Evolutionary conservation across 1,284 basidiomycete genomes (phyloP).

Genomic region (Neolentinus lepideus): DNA sequence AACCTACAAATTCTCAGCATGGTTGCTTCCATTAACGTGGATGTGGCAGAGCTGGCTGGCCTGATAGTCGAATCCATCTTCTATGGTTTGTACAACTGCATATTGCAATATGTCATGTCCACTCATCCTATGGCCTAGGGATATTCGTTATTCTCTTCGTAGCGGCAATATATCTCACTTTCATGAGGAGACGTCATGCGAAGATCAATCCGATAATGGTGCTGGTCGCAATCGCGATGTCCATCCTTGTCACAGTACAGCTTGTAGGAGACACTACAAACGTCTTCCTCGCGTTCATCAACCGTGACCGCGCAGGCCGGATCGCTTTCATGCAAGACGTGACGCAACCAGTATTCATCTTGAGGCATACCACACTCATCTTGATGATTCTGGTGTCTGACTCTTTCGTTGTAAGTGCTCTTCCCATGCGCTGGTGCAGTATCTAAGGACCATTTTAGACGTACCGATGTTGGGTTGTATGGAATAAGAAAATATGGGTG

Average conservation of each 20-base stretch:
- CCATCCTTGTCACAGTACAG: slow-evolving; percentile 2
- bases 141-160: background rate
- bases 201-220: background rate
- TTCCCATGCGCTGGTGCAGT: slow-evolving; percentile 27
- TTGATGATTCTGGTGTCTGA: slow-evolving; percentile 2
- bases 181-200: background rate
- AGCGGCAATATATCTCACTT: background rate
- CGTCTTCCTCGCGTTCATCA: slow-evolving; percentile 5
- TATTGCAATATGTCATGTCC: background rate
- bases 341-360: slow-evolving; percentile 4
- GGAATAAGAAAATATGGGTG: slow-evolving; percentile 11
- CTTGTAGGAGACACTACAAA: slow-evolving; percentile 4
- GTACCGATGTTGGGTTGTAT: slow-evolving; percentile 15
- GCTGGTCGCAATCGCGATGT: slow-evolving; percentile 1
- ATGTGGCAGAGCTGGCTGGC: background rate
- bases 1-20: background rate
- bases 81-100: background rate
- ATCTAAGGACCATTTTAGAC: slow-evolving; percentile 35
- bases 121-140: background rate
- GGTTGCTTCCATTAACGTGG: background rate
- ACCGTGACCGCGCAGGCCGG: background rate
- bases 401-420: slow-evolving; percentile 3
- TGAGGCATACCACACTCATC: slow-evolving; percentile 1
- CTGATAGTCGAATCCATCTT: background rate
- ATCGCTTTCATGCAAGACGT: slow-evolving; percentile 3